Base-by-base conservation (phyloP, 1,284 basidiomycete species). In the Microbotryomycetes sp. region DNA sequence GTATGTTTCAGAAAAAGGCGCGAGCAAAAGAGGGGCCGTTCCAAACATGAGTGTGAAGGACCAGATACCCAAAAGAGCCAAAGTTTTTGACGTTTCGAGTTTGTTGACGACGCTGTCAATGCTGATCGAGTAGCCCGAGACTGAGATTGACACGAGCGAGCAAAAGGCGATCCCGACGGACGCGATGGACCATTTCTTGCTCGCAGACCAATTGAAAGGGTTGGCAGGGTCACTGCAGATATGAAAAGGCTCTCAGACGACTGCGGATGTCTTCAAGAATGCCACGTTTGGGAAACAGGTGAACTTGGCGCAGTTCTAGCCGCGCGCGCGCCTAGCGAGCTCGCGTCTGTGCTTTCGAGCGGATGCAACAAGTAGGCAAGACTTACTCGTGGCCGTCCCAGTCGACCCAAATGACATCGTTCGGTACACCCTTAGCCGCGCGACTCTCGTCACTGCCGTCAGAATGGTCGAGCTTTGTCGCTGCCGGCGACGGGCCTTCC, bases 141-240 rank as follows among this genome's bases (percentile, higher is more conserved):
- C 65, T 18, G 26, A 29, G 2, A 70, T 45, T 3, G 51, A 60
- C 5, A 64, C 69, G 18, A 66, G 46, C 9, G 64, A 66, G 31
- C 61, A 64, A 30, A 60, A 16, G 45, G 61, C 66, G 5, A 52
- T 41, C 11, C 35, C 47, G 41, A 68, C 46, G 18, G 53, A 41
- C 6, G 59, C 47, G 1, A 64, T 68, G 7, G 49, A 41, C 67
- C 67, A 68, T 27, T 68, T 68, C 28, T 60, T 62, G 3, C 59
- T 46, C 2, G 28, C 6, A 21, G 53, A 54, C 66, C 66, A 68
- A 45, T 69, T 65, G 58, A 61, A 68, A 0, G 67, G 67, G 29
- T 68, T 68, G n/a, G 49, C 59, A 1, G 59, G 57, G 35, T 68
- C 66, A 5, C 35, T 41, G 35, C 18, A 11, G 9, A 18, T 41